These are phyloP conservation scores for Cyberlindnera subsufficiens DNA, from an alignment of 805 yeast species.

Conservation along the genomic window DNA sequence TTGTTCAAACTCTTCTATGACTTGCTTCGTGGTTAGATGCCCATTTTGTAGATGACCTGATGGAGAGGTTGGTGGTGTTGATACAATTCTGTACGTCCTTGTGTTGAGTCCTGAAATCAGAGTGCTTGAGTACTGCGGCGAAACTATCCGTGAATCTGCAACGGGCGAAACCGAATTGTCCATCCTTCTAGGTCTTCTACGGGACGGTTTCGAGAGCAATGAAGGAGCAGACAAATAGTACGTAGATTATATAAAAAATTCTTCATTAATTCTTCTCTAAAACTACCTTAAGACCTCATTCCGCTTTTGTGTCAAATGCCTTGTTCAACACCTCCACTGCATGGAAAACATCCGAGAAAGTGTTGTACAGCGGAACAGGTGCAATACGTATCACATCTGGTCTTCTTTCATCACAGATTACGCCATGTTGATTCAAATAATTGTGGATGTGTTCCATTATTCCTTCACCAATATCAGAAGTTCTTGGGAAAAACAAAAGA, in stretches of 20 bases:
- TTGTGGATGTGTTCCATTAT: slow-evolving; percentile 58
- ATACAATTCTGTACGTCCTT: too few species aligned
- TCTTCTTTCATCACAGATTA: slow-evolving; percentile 82
- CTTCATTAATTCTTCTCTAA: too few species aligned
- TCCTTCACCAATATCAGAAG: slow-evolving; percentile 29
- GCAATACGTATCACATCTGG: slow-evolving; percentile 91
- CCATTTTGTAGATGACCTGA: background rate
- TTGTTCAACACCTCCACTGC: background rate
- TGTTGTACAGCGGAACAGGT: slow-evolving; percentile 79
- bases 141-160: too few species aligned
- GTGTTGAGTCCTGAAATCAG: too few species aligned
- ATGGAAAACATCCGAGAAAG: slow-evolving; percentile 44
- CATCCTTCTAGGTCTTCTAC: too few species aligned
- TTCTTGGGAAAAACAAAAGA: slow-evolving; percentile 52
- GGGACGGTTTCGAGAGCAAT: too few species aligned
- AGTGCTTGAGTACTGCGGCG: too few species aligned
- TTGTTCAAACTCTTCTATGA: slow-evolving; percentile 8
- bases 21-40: background rate
- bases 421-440: slow-evolving; percentile 47
- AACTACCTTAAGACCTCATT: background rate
- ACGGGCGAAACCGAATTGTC: too few species aligned
- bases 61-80: too few species aligned
- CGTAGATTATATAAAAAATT: too few species aligned
- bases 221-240: too few species aligned
- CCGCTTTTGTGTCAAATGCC: background rate